Base-by-base conservation (phyloP, 495 filamentous ascomycete species). In the Penicillium verhagenii region DNA sequence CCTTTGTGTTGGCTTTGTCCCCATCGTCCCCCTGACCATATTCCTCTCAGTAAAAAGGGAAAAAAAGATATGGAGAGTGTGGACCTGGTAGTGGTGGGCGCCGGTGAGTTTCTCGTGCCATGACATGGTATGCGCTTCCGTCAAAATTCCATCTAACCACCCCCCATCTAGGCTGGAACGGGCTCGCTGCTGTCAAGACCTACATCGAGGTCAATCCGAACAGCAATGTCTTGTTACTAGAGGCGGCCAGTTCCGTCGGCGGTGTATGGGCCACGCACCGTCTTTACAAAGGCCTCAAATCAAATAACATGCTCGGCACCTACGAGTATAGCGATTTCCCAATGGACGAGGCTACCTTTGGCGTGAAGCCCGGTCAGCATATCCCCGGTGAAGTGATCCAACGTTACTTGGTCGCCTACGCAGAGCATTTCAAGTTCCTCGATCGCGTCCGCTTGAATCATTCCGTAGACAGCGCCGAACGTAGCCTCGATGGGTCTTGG, bases 281-380 rank as follows among this genome's bases (percentile, higher is more conserved):
- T 0, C 70, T 88, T 24, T 91, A 90, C 63, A 80, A 82, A 7
- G 84, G 85, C 9, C 78, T 92, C 20, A 84, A 82, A 48, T 82
- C 86, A 6, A 86, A 85, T 64, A 83, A 84, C 56, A 72, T 80
- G 66, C 66, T 82, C 18, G 85, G 86, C 10, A 86, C 79, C 4
- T 84, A 85, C 61, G 87, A 89, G 66, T 88, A 80, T 65, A 83
- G 81, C 39, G 88, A 90, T 60, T 89, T 86, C 56, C 86, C 87
- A 25, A 87, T 92, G 86, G 80, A 84, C 50, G 73, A 74, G 29
- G 63, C 74, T 19, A 79, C 69, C 0, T 86, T 82, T 59, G 83
- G 82, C 3, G 80, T 89, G 40, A 73, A 80, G 50, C 59, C 76
- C 1, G 83, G 82, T 0, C 67, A 90, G 43, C 85, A 91, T 65